Base-by-base conservation (phyloP, 306 rosid genomes). In the Canavalia gladiata region DNA sequence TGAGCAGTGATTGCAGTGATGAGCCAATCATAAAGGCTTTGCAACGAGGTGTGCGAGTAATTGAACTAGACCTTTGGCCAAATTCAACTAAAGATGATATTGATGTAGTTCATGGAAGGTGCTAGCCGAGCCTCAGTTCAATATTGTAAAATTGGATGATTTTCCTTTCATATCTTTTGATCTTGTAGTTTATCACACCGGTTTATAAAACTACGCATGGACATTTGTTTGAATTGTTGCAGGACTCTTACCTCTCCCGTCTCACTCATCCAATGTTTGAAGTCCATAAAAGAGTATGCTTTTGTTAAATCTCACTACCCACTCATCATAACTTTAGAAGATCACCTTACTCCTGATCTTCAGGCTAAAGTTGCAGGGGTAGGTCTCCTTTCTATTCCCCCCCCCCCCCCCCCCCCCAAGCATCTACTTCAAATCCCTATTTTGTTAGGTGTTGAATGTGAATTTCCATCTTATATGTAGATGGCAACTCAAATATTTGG, bases 1-100 rank as follows among this genome's bases (percentile, higher is more conserved):
- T 93, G 34, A 93, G 90, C 85, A 91, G 97, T 85, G 96, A 93
- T 55, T 91, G 91, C 65, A 93, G 97, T 33, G 92, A 87, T 74
- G 88, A 70, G 57, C 97, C 97, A 62, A 88, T 93, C 67, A 90
- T 91, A 73, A 84, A 80, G 84, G 90, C 94, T 25, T 86, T 93
- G 81, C 83, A 83, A 65, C 80, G 80, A 56, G 96, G 94, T 37
- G 90, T 93, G 59, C 81, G 92, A 71, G 97, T 88, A 54, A 89
- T 91, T 74, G 97, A 93, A 79, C 89, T 93, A 12, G 97, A 93
- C 83, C 70, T 93, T 59, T 93, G 97, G 97, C 97, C 97, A 12
- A 91, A 89, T 79, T 86, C 96, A 37, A 50, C 84, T 2, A 86
- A 87, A 73, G 91, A 93, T 54, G 92, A 91, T 39, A 84, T 93